Evolutionary conservation across 108 stramenopile genomes (phyloP), one percentile per base, ranked within the genome.

Genomic region (Aurantiochytrium sp.): DNA sequence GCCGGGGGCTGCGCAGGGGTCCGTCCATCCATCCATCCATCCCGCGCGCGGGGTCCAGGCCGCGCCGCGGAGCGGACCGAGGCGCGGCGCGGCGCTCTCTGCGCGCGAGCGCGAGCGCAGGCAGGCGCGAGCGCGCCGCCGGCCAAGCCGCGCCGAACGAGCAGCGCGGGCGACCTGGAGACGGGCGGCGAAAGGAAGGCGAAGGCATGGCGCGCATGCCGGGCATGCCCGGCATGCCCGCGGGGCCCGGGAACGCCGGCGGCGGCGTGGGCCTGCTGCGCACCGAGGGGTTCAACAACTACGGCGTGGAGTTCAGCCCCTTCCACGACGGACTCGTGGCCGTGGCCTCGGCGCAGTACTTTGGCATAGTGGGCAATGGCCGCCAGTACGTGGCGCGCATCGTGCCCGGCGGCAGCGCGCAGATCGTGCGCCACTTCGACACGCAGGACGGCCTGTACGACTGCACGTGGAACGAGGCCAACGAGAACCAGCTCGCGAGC

Each of bases 331-430:
- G 86, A 34, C 86, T 88, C 32, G 4, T 91, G 50, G 90, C 90
- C 32, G 90, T 91, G 24, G 90, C 90, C 4, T 90, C 89, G 1
- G 88, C 90, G 6, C 90, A 91, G 85, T 91, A 91, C 88, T 91
- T 91, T 55, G 90, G 90, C 34, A 90, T 91, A 32, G 88, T 91
- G 17, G 90, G 90, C 15, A 91, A 91, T 54, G 90, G 90, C 0
- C 88, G 90, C 34, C 88, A 90, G 52, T 88, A 91, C 55, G 31
- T 87, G 59, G 19, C 37, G 53, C 37, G 85, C 54, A 54, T 39
- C 17, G 55, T 22, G 30, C 55, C 85, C 12, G 55, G 42, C 41
- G 85, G 81, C 36, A 54, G 30, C 5, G 8, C 39, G 31, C 65
- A 30, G 17, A 34, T 89, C 59, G 39, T 88, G 37, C 89, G 90